These are phyloP conservation scores for Hypoxylon perforatum DNA, from an alignment of 495 filamentous ascomycete species.

Conservation along the genomic window DNA sequence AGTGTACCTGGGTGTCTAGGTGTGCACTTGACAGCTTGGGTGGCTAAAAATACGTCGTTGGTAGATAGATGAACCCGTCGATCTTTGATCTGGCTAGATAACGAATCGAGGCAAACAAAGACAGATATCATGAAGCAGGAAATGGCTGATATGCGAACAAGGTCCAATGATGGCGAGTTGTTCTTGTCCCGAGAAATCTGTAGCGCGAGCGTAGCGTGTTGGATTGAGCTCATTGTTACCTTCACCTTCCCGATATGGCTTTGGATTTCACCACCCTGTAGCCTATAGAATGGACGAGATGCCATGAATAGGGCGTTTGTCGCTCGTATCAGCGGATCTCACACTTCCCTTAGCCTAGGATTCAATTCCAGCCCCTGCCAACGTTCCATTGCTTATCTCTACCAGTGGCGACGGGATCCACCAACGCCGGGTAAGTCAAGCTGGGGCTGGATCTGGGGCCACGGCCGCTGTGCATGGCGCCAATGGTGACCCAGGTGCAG, in stretches of 20 bases:
- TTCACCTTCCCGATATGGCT: slow-evolving; percentile 37
- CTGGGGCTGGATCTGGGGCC: slow-evolving; percentile 6
- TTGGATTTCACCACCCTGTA: slow-evolving; percentile 4
- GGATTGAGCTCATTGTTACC: slow-evolving; percentile 16
- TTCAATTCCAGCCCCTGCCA: slow-evolving; percentile 10
- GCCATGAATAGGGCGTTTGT: background rate
- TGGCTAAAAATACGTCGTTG: background rate
- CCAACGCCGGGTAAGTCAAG: slow-evolving; percentile 1
- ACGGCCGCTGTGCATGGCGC: background rate
- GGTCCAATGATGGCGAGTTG: background rate
- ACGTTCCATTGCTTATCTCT: slow-evolving; percentile 35
- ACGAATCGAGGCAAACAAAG: background rate
- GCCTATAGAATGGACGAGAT: slow-evolving; percentile 18
- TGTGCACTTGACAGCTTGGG: too few relatives aligned
- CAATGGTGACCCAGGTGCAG: background rate
- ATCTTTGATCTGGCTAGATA: slow-evolving; percentile 4
- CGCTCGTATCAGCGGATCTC: slow-evolving; percentile 27
- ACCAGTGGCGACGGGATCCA: slow-evolving; percentile 13
- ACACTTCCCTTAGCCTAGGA: slow-evolving; percentile 19
- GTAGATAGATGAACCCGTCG: background rate
- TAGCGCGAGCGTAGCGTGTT: slow-evolving; percentile 3
- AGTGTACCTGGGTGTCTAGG: background rate
- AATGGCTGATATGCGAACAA: background rate
- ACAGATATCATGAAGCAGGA: slow-evolving; percentile 7
- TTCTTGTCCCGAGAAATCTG: slow-evolving; percentile 3